These are phyloP conservation scores for Pseudopyricularia cyperi DNA, from an alignment of 2,329 filamentous ascomycete species.

Conservation along the genomic window DNA sequence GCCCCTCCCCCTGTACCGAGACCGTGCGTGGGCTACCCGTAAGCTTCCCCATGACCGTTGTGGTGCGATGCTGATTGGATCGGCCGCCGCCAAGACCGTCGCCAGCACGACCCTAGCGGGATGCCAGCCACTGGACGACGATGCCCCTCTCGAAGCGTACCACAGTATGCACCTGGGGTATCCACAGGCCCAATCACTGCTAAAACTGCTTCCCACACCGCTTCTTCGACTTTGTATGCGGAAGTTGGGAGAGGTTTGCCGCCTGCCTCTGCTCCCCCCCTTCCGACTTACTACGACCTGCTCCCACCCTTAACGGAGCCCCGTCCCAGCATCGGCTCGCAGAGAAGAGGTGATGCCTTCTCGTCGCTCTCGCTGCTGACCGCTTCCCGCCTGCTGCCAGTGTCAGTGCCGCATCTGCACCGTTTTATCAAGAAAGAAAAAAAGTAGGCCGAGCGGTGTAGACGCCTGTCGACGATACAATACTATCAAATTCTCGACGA, in stretches of 20 bases:
- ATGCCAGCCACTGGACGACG: background rate
- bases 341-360: background rate
- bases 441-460: conserved; percentile 31
- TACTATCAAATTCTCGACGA: conserved; percentile 27
- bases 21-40: background rate
- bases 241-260: background rate
- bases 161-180: background rate
- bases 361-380: background rate
- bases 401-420: conserved; percentile 1
- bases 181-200: background rate
- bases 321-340: conserved; percentile 11
- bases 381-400: background rate
- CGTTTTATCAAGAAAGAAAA: background rate
- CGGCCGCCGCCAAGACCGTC: background rate
- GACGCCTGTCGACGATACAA: conserved; percentile 13
- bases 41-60: background rate
- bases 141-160: background rate
- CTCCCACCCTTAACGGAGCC: conserved; percentile 5
- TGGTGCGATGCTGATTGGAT: background rate
- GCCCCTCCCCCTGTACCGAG: too few relatives aligned
- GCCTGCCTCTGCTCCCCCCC: background rate
- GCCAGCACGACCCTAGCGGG: background rate
- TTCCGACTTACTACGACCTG: conserved; percentile 7
- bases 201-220: conserved; percentile 1
- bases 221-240: background rate